Percentiles rank a stretch among this genome's conserved stretches.
Evolutionary conservation across 75 land plant genomes (phyloP).

Genomic region (Picea glauca): DNA sequence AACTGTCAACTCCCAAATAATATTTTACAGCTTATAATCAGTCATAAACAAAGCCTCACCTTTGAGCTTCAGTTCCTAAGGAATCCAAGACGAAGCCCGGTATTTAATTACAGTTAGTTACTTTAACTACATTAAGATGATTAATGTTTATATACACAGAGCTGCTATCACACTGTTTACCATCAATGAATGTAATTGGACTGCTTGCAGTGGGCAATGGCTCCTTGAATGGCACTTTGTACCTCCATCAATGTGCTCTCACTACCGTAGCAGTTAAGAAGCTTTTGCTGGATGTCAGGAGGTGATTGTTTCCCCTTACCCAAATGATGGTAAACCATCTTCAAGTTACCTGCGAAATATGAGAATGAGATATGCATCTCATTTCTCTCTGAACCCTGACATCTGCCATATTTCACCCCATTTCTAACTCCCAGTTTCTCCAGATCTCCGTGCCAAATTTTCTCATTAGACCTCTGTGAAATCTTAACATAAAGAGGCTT

Average conservation of each 20-base stretch:
- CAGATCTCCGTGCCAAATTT: constrained; percentile 21
- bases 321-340: background rate
- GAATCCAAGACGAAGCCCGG: too few relatives aligned
- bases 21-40: too few relatives aligned
- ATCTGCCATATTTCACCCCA: background rate
- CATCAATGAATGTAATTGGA: constrained; percentile 8
- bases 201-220: constrained; percentile 38
- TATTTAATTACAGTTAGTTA: too few relatives aligned
- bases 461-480: constrained; percentile 39
- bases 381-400: background rate
- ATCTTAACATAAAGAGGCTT: constrained; percentile 58
- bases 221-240: constrained; percentile 34
- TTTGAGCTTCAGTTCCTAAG: too few relatives aligned
- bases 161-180: background rate
- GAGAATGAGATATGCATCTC: background rate
- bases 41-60: too few relatives aligned
- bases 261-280: background rate
- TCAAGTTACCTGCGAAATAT: background rate
- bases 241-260: constrained; percentile 17
- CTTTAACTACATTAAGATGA: too few relatives aligned
- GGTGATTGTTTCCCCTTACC: background rate
- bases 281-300: background rate
- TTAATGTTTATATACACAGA: too few relatives aligned
- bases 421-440: background rate
- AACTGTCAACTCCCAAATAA: too few relatives aligned